Evolutionary conservation across 768 basidiomycete genomes (phyloP).

Genomic region (Phanerochaete sordida): DNA sequence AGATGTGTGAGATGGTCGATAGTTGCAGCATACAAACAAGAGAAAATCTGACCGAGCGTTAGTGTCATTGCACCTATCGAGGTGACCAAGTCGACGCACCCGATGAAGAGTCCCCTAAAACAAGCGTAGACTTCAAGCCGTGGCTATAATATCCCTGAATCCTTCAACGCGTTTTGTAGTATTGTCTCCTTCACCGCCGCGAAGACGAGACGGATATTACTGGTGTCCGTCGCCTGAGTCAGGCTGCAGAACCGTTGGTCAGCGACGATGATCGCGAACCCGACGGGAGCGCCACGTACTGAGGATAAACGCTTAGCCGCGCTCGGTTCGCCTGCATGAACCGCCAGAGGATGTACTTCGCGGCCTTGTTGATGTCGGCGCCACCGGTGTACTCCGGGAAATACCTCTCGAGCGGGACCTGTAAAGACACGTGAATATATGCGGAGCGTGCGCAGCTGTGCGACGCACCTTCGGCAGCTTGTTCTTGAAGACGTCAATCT

Average conservation of each 20-base stretch:
- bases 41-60: not conserved
- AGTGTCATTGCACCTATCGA: not conserved
- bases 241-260: conserved; percentile 40
- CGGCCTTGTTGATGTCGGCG: conserved; percentile 88
- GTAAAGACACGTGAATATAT: not conserved
- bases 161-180: conserved; percentile 80
- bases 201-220: conserved; percentile 78
- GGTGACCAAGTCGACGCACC: not conserved
- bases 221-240: conserved; percentile 87
- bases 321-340: conserved; percentile 92
- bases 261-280: not conserved
- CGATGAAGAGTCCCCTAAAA: conserved; percentile 3
- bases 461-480: conserved; percentile 56
- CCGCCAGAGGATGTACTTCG: conserved; percentile 91
- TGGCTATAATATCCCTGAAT: conserved; percentile 72
- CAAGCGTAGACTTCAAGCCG: not conserved
- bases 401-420: conserved; percentile 74
- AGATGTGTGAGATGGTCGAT: conserved; percentile 8
- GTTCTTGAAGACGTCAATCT: conserved; percentile 74
- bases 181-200: conserved; percentile 94
- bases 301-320: conserved; percentile 84
- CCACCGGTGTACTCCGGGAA: conserved; percentile 91
- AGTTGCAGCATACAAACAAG: conserved; percentile 15
- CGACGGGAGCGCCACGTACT: conserved; percentile 45
- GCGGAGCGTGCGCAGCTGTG: not conserved